Conservation (phyloP, 352 stramenopile species). For the Peronospora farinosa region DNA sequence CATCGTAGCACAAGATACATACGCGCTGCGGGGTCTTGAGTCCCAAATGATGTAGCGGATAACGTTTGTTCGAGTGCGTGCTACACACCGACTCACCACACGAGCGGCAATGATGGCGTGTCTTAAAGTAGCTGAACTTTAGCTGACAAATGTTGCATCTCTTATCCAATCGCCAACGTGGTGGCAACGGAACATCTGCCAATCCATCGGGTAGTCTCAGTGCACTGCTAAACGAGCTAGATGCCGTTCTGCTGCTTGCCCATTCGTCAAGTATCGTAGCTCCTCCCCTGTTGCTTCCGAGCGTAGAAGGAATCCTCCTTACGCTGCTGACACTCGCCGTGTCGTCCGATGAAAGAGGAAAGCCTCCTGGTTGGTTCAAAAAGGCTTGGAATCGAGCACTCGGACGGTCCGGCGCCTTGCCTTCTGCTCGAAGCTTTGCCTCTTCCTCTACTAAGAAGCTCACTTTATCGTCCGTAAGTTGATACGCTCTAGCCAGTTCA, state of each 20-base stretch:
- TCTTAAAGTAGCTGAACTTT: constrained; percentile 85
- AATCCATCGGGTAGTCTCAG: constrained; percentile 30
- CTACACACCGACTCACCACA: constrained; percentile 83
- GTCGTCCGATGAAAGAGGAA: constrained; percentile 21
- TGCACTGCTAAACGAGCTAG: constrained; percentile 21
- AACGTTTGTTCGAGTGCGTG: constrained; percentile 65
- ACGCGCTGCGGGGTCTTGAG: constrained; percentile 62
- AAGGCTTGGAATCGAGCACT: constrained; percentile 49
- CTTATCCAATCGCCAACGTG: constrained; percentile 67
- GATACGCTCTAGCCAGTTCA: constrained; percentile 54
- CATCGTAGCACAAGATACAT: constrained; percentile 77
- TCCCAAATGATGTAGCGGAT: constrained; percentile 54
- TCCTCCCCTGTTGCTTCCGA: constrained; percentile 16
- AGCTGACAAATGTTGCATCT: constrained; percentile 78
- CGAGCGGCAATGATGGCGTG: constrained; percentile 83
- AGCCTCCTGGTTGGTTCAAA: constrained; percentile 28
- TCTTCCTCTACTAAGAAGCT: constrained; percentile 41
- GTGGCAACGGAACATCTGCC: constrained; percentile 38
- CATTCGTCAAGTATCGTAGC: constrained; percentile 17
- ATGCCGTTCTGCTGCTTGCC: constrained; percentile 15
- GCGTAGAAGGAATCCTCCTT: constrained; percentile 10
- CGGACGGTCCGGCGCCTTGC: constrained; percentile 39
- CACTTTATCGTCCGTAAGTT: constrained; percentile 46
- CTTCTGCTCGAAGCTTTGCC: constrained; percentile 35
- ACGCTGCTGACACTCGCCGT: constrained; percentile 30